These are phyloP conservation scores for Boletellus deceptivus DNA, from an alignment of 1,284 basidiomycete species.

Conservation along the genomic window DNA sequence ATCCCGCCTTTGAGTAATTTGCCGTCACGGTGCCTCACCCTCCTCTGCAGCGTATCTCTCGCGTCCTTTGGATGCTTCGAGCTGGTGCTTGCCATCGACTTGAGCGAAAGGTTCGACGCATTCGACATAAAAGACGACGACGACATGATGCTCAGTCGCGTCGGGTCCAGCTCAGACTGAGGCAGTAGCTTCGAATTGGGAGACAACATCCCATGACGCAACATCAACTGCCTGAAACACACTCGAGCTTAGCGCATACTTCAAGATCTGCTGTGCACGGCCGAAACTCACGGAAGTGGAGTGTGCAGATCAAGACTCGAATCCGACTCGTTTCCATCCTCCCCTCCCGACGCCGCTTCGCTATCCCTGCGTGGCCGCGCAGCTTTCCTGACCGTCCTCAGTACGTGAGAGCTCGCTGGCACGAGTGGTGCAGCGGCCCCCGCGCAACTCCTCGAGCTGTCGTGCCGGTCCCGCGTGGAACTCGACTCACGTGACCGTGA, in stretches of 20 bases:
- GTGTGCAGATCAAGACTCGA: conserved; percentile 76
- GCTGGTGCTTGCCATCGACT: conserved; percentile 40
- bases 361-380: conserved; percentile 1
- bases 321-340: conserved; percentile 44
- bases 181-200: conserved; percentile 69
- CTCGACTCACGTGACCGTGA: conserved; percentile 26
- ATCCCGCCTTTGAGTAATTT: conserved; percentile 65
- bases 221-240: conserved; percentile 60
- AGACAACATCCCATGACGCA: conserved; percentile 71
- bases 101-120: conserved; percentile 35
- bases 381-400: background rate
- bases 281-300: conserved; percentile 65
- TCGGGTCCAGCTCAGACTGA: conserved; percentile 14
- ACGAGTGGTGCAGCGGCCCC: conserved; percentile 10
- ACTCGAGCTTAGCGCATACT: background rate
- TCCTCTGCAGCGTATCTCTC: conserved; percentile 60
- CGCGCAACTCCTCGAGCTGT: conserved; percentile 10
- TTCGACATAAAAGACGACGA: conserved; percentile 24
- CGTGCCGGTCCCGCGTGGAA: conserved; percentile 11
- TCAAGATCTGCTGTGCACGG: background rate
- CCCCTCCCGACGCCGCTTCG: conserved; percentile 9
- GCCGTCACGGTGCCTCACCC: conserved; percentile 70
- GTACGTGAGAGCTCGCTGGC: conserved; percentile 8
- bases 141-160: conserved; percentile 39
- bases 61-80: conserved; percentile 60